Evolutionary conservation across 768 basidiomycete genomes (phyloP).

Genomic region (Boletus barrowsii): DNA sequence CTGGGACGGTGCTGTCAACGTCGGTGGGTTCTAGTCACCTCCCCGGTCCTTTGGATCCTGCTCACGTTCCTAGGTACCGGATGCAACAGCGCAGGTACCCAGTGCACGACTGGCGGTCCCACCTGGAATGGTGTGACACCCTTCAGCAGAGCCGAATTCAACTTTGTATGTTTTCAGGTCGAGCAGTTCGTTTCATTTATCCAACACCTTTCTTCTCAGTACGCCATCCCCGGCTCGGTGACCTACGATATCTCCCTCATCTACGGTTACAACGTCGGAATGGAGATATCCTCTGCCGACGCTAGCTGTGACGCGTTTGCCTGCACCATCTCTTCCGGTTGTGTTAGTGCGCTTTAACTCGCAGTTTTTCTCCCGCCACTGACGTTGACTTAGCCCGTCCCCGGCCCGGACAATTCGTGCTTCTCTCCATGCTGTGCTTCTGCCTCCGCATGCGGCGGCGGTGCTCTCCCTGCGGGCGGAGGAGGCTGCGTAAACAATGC

Average conservation of each 20-base stretch:
- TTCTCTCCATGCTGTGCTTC: conserved; percentile 33
- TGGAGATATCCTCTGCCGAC: conserved; percentile 33
- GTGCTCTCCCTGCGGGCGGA: conserved; percentile 26
- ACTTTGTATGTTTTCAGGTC: conserved; percentile 21
- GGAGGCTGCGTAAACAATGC: conserved; percentile 29
- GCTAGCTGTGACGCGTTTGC: conserved; percentile 26
- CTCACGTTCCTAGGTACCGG: conserved; percentile 27
- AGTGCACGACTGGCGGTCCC: conserved; percentile 29
- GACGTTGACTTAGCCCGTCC: conserved; percentile 23
- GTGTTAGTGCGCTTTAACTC: conserved; percentile 18
- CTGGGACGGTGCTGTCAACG: conserved; percentile 32
- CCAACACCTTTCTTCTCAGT: conserved; percentile 3
- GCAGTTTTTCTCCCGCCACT: background rate
- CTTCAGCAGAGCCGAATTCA: conserved; percentile 33
- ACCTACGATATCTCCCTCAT: conserved; percentile 35
- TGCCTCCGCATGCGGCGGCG: conserved; percentile 20
- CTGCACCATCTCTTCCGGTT: conserved; percentile 30
- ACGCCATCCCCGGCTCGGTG: conserved; percentile 24
- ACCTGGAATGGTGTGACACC: conserved; percentile 31
- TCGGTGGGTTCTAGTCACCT: conserved; percentile 14
- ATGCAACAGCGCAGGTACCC: conserved; percentile 18
- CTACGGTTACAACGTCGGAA: conserved; percentile 34
- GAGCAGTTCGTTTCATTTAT: background rate
- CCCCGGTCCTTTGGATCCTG: too few relatives aligned
- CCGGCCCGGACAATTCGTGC: conserved; percentile 25